phyloP scores from a whole-genome alignment of 768 basidiomycete genomes.

The Glaciozyma martinii region DNA sequence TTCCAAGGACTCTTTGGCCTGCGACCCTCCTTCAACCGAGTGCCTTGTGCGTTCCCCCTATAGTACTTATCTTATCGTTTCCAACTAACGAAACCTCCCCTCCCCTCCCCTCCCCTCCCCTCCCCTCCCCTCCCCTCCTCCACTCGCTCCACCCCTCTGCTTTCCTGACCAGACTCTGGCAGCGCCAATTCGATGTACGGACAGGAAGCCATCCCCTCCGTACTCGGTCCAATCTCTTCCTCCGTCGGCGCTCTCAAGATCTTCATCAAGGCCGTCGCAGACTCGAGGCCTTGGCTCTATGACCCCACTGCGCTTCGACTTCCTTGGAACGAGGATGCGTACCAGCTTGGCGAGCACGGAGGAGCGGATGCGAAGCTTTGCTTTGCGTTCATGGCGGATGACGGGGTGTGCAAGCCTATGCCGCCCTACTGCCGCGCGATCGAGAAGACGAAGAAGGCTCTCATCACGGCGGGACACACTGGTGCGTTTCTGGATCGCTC shows the following conservation, averaged over 20 bases:
- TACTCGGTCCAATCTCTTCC: conserved; percentile 62
- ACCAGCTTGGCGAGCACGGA: conserved; percentile 55
- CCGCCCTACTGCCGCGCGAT: conserved; percentile 60
- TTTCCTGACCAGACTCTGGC: conserved; percentile 41
- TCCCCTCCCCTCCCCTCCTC: too few relatives aligned
- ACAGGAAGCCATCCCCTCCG: conserved; percentile 60
- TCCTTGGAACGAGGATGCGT: conserved; percentile 55
- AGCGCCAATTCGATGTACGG: conserved; percentile 59
- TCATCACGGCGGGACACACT: conserved; percentile 53
- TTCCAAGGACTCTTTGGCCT: conserved; percentile 65
- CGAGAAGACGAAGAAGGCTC: conserved; percentile 49
- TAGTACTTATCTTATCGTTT: too few relatives aligned
- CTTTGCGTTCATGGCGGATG: conserved; percentile 59
- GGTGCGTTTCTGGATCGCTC: neutral
- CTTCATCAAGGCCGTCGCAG: conserved; percentile 59
- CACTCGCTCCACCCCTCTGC: too few relatives aligned
- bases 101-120: too few relatives aligned
- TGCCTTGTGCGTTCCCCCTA: conserved; percentile 68
- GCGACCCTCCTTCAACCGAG: conserved; percentile 57
- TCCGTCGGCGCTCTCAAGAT: conserved; percentile 54
- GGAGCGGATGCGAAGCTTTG: conserved; percentile 43
- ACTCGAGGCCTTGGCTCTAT: conserved; percentile 54
- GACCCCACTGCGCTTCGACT: conserved; percentile 56
- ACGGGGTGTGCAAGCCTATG: conserved; percentile 51
- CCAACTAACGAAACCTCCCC: too few relatives aligned